phyloP scores from a whole-genome alignment of 768 basidiomycete genomes.

The Agaricus subrufescens region DNA sequence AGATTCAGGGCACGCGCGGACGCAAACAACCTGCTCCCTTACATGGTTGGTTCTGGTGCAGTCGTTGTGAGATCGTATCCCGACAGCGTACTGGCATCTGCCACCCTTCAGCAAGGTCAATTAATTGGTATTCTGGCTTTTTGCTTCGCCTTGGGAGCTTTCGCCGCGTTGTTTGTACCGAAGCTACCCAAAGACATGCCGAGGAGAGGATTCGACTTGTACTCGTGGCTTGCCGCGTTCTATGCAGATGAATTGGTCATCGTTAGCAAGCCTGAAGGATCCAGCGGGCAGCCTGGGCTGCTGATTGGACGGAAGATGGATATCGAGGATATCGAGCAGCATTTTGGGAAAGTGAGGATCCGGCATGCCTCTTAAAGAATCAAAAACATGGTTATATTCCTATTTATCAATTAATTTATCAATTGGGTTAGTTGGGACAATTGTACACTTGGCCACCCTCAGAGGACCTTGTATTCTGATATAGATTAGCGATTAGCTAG shows the following conservation, averaged over 20 bases:
- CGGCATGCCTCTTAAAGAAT: no score
- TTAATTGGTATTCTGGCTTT: slow-evolving; percentile 20
- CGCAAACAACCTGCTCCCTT: slow-evolving; percentile 35
- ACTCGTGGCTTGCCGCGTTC: slow-evolving; percentile 22
- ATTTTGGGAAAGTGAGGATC: no score
- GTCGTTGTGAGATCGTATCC: slow-evolving; percentile 30
- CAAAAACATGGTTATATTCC: no score
- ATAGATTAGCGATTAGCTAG: no score
- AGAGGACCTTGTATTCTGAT: no score
- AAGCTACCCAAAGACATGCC: slow-evolving; percentile 18
- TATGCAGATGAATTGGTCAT: slow-evolving; percentile 15
- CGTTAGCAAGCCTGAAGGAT: background rate
- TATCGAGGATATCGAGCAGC: no score
- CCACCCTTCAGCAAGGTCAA: slow-evolving; percentile 18
- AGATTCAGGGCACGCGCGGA: slow-evolving; percentile 32
- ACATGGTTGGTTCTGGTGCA: slow-evolving; percentile 33
- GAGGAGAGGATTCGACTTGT: slow-evolving; percentile 22
- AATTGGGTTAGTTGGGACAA: no score
- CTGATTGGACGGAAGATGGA: background rate
- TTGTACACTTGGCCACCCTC: no score
- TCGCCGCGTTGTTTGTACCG: slow-evolving; percentile 24
- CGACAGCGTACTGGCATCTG: slow-evolving; percentile 24
- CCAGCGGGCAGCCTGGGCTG: background rate
- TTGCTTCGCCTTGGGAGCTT: slow-evolving; percentile 24
- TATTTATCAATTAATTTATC: no score